Evolutionary conservation across 768 basidiomycete species (phyloP), one percentile per base, ranked within the genome.

Genomic region (Suillus cothurnatus): DNA sequence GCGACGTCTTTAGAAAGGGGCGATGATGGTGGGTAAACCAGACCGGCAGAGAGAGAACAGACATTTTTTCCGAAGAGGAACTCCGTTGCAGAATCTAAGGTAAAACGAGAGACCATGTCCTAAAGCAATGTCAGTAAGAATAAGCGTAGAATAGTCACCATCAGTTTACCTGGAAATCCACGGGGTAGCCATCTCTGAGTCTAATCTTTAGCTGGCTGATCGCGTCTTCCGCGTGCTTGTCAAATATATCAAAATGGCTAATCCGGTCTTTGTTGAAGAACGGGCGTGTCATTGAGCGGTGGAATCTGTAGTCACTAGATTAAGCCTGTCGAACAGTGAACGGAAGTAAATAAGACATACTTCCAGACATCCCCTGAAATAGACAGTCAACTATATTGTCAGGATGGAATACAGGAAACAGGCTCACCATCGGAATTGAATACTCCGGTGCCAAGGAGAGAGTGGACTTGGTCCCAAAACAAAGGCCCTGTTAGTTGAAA

Each of bases 81-180:
- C 31, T 84, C 84, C 0, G 85, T 83, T 0, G 85, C 85, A 0
- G 84, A 85, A 69, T 89, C 87, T 39, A 88, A 72, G 1, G 86
- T 85, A 71, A 86, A 86, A 3, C 82, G 77, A 1, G 75, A 76
- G 2, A 74, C 73, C 61, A 82, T 67, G 56, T 82, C 83, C 72
- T 77, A 58, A 26, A 43, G 47, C 28, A 6, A 32, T 26, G 41
- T 39, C 6, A 69, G 61, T 3, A 61, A 32, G 61, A 69, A 5
- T 7, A 60, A 26, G 47, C 58, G 68, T 61, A 63, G 1, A 12
- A n/a, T 56, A 7, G 43, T 17, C 66, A 45, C 21, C 8, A 31
- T 31, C 34, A 39, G 41, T 62, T 39, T 64, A 78, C 77, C 69
- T 84, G 79, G 65, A 82, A 76, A 67, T 84, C 81, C 43, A 85